Evolutionary conservation across 306 rosid genomes (phyloP).

Genomic region (Luffa aegyptiaca): DNA sequence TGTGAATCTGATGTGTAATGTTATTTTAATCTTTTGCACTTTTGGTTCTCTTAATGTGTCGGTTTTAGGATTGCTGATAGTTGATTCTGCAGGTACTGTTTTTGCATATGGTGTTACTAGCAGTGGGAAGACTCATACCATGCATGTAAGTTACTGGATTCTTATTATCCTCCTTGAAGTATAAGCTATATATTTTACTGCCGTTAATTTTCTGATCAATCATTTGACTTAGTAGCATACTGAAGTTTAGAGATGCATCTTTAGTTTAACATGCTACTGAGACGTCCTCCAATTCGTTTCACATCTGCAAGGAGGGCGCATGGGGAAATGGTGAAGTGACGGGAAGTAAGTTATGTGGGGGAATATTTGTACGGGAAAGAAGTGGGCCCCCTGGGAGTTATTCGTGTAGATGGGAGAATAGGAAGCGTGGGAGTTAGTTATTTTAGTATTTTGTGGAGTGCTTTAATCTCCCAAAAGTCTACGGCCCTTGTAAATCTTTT

Average conservation of each 20-base stretch:
- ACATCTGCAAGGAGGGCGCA: background rate
- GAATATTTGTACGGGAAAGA: background rate
- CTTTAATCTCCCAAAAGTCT: background rate
- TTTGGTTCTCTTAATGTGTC: background rate
- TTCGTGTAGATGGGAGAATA: background rate
- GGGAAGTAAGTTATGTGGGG: background rate
- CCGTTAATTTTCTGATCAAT: background rate
- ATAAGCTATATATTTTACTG: background rate
- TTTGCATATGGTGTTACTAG: slow-evolving; percentile 91
- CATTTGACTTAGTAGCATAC: background rate
- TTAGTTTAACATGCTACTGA: background rate
- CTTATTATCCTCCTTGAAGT: background rate
- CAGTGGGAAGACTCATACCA: slow-evolving; percentile 91
- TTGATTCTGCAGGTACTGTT: slow-evolving; percentile 61
- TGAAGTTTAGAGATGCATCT: background rate
- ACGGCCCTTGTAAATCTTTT: background rate
- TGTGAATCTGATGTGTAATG: background rate
- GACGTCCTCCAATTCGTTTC: background rate
- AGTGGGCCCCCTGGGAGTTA: background rate
- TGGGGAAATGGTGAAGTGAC: background rate
- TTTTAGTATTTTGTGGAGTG: background rate
- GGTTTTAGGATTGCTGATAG: slow-evolving; percentile 4
- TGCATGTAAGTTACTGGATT: slow-evolving; percentile 57
- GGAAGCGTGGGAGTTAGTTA: background rate
- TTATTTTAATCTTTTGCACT: background rate